Conservation (phyloP, 176 grass and related monocot genomes). For the Secale cereale region DNA sequence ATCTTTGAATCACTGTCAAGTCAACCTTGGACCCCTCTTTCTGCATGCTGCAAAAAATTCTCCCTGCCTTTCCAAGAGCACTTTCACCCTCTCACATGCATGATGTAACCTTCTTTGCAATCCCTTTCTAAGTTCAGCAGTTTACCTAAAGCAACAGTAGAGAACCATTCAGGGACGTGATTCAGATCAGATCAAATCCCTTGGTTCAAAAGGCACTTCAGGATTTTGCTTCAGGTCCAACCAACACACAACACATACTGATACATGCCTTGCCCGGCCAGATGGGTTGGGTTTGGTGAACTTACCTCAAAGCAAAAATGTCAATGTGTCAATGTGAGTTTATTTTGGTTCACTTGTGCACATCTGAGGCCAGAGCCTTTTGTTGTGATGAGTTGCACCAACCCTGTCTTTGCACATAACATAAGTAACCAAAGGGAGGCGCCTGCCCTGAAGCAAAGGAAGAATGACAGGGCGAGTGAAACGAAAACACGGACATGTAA, state of each 20-base stretch:
- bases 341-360: conserved; percentile 15
- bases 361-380: not conserved
- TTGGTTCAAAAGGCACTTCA: conserved; percentile 32
- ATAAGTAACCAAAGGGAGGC: conserved; percentile 34
- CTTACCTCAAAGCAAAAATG: not conserved
- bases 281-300: conserved; percentile 51
- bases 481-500: conserved; percentile 25
- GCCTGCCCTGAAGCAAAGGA: conserved; percentile 30
- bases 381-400: conserved; percentile 33
- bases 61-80: not conserved
- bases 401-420: conserved; percentile 43
- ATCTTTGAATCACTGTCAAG: conserved; percentile 17
- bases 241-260: conserved; percentile 22
- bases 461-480: conserved; percentile 9
- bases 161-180: not conserved
- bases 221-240: conserved; percentile 52
- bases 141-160: conserved; percentile 30
- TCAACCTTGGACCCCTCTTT: not conserved
- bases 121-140: not conserved
- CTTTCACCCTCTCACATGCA: not conserved
- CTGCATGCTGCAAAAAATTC: not conserved
- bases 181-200: not conserved
- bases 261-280: not conserved
- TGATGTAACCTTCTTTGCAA: conserved; percentile 14
- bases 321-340: not conserved